Conservation (phyloP, 352 stramenopile genomes). For the Phytophthora crassamura region DNA sequence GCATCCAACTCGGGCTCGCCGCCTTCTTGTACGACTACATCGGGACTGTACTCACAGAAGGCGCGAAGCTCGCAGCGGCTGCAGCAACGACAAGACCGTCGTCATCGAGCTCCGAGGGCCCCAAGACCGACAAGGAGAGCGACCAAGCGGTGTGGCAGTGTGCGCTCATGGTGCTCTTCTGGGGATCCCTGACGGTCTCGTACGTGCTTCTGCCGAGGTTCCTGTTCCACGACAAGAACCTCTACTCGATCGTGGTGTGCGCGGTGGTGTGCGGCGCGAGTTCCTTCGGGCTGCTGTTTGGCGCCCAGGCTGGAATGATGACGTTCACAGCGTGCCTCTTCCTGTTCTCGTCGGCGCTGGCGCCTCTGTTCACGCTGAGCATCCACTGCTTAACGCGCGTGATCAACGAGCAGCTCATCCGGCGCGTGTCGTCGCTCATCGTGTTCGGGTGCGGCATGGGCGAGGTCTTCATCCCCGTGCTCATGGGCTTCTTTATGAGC, state of each 20-base stretch:
- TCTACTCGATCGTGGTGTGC: constrained; percentile 81
- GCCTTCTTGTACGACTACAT: constrained; percentile 87
- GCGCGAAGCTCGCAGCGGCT: constrained; percentile 19
- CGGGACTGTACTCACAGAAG: constrained; percentile 54
- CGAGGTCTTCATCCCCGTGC: constrained; percentile 83
- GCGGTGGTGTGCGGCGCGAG: constrained; percentile 68
- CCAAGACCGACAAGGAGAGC: constrained; percentile 16
- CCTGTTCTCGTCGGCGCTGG: constrained; percentile 69
- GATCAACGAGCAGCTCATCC: constrained; percentile 82
- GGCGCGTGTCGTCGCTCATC: constrained; percentile 82
- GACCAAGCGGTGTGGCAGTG: constrained; percentile 64
- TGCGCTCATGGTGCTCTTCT: constrained; percentile 78
- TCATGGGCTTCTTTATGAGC: constrained; percentile 91
- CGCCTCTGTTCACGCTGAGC: constrained; percentile 82
- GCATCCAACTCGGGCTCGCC: constrained; percentile 76
- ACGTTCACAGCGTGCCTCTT: constrained; percentile 64
- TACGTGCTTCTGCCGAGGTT: constrained; percentile 80
- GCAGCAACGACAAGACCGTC: background rate
- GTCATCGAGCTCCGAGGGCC: constrained; percentile 18
- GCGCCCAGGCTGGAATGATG: constrained; percentile 55
- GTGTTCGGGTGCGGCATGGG: constrained; percentile 87
- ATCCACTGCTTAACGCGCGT: constrained; percentile 87
- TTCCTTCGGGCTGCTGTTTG: constrained; percentile 76
- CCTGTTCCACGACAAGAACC: constrained; percentile 79
- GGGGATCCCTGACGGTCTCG: constrained; percentile 70